Evolutionary conservation across 805 yeast genomes (phyloP).

Genomic region (Saccharomycopsis fodiens): DNA sequence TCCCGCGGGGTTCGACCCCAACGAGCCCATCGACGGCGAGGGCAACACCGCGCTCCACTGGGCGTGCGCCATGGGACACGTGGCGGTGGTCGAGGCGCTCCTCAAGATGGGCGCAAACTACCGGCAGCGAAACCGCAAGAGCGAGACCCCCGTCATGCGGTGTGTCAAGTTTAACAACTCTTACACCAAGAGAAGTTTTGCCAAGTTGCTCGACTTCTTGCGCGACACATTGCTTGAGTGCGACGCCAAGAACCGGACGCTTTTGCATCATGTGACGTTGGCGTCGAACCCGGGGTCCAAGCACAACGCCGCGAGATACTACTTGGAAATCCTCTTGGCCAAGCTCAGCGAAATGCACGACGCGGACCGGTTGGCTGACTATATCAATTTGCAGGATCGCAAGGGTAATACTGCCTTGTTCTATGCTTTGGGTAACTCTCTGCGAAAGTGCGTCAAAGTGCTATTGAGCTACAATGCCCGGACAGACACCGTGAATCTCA

Average conservation of each 20-base stretch:
- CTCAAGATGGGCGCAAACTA: constrained; percentile 70
- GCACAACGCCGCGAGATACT: constrained; percentile 75
- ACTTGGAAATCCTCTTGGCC: constrained; percentile 66
- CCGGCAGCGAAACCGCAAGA: constrained; percentile 51
- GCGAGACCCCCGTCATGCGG: constrained; percentile 84
- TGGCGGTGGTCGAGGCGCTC: constrained; percentile 67
- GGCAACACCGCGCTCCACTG: constrained; percentile 94
- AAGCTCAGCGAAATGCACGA: constrained; percentile 62
- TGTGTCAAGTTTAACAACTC: constrained; percentile 84
- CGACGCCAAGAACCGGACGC: constrained; percentile 67
- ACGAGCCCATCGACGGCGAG: constrained; percentile 83
- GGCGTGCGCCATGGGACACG: constrained; percentile 94
- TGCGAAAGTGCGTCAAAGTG: constrained; percentile 43
- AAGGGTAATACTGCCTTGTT: constrained; percentile 79
- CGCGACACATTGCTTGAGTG: constrained; percentile 71
- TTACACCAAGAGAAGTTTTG: constrained; percentile 71
- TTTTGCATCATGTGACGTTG: constrained; percentile 78
- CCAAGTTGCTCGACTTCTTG: constrained; percentile 66
- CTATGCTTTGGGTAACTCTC: constrained; percentile 56
- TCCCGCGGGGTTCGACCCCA: constrained; percentile 57
- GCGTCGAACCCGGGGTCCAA: constrained; percentile 60
- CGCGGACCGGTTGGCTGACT: constrained; percentile 35
- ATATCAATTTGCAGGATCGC: constrained; percentile 58
- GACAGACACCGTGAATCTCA: constrained; percentile 33
- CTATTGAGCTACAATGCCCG: constrained; percentile 43